Conservation (phyloP, 1,139 yeast genomes). For the Yamadazyma pseudoaaseri region DNA sequence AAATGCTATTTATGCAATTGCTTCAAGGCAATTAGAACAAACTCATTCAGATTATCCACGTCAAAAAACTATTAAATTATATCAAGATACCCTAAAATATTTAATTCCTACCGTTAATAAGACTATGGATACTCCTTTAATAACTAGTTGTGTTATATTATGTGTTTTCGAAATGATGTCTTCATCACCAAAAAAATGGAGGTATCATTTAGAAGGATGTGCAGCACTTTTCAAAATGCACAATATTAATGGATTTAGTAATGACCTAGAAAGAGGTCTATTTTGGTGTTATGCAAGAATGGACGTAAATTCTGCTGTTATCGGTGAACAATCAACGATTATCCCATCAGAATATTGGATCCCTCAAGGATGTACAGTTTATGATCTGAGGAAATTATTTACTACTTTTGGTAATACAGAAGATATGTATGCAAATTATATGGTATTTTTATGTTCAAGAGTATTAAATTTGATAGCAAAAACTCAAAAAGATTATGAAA, state of each 20-base stretch:
- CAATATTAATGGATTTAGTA: constrained; percentile 34
- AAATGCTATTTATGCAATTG: constrained; percentile 26
- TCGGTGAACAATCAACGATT: constrained; percentile 32
- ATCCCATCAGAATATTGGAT: constrained; percentile 32
- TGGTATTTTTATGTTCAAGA: constrained; percentile 33
- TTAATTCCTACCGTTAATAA: constrained; percentile 28
- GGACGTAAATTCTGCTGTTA: constrained; percentile 36
- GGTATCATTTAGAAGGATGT: constrained; percentile 37
- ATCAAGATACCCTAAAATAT: constrained; percentile 23
- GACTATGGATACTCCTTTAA: constrained; percentile 19
- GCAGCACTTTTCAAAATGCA: constrained; percentile 33
- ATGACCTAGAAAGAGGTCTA: constrained; percentile 26
- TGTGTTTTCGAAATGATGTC: constrained; percentile 37
- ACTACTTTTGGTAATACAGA: constrained; percentile 16
- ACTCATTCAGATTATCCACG: constrained; percentile 15
- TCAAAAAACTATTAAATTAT: constrained; percentile 19
- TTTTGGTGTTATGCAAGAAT: constrained; percentile 40
- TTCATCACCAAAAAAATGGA: constrained; percentile 31
- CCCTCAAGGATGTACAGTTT: constrained; percentile 22
- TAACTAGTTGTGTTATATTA: constrained; percentile 27
- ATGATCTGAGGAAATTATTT: constrained; percentile 22
- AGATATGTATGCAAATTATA: constrained; percentile 42
- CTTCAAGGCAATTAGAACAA: constrained; percentile 29
- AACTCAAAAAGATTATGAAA: constrained; percentile 22
- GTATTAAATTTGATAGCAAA: constrained; percentile 27